Percentiles rank a stretch among this genome's conserved stretches.
Evolutionary conservation across 176 grass and related monocot genomes (phyloP).

Genomic region (Alopecurus myosuroides): DNA sequence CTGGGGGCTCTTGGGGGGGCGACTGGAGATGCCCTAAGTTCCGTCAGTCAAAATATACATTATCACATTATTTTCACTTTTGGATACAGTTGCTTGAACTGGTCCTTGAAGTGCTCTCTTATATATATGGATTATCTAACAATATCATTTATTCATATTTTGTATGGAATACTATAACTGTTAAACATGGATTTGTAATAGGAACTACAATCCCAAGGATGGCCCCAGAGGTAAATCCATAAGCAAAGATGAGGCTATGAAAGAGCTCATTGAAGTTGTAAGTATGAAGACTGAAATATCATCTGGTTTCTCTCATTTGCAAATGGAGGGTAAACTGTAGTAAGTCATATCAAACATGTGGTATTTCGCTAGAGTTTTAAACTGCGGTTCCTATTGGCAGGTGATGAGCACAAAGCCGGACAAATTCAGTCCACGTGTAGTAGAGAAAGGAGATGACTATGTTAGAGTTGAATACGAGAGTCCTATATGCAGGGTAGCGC

Average conservation of each 20-base stretch:
- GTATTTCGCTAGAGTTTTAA: background rate
- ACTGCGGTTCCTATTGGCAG: conserved; percentile 15
- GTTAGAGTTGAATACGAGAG: conserved; percentile 68
- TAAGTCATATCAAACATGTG: background rate
- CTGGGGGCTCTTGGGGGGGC: too few species aligned
- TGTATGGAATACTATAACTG: background rate
- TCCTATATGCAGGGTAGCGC: conserved; percentile 48
- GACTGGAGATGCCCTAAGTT: too few species aligned
- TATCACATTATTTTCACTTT: background rate
- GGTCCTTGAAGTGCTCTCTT: background rate
- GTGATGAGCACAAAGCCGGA: conserved; percentile 40
- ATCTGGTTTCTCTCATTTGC: background rate
- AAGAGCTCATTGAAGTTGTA: conserved; percentile 52
- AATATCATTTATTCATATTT: background rate
- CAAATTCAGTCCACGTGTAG: conserved; percentile 47
- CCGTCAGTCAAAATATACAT: background rate
- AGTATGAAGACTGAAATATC: background rate
- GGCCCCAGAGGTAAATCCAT: conserved; percentile 36
- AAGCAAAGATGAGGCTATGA: conserved; percentile 58
- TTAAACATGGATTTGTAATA: conserved; percentile 12
- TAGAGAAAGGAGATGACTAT: conserved; percentile 51
- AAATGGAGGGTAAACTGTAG: background rate
- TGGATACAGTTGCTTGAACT: background rate
- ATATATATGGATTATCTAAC: background rate
- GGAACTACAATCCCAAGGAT: conserved; percentile 60